These are phyloP conservation scores for Vitis riparia DNA, from an alignment of 164 flowering plant species.

Conservation along the genomic window DNA sequence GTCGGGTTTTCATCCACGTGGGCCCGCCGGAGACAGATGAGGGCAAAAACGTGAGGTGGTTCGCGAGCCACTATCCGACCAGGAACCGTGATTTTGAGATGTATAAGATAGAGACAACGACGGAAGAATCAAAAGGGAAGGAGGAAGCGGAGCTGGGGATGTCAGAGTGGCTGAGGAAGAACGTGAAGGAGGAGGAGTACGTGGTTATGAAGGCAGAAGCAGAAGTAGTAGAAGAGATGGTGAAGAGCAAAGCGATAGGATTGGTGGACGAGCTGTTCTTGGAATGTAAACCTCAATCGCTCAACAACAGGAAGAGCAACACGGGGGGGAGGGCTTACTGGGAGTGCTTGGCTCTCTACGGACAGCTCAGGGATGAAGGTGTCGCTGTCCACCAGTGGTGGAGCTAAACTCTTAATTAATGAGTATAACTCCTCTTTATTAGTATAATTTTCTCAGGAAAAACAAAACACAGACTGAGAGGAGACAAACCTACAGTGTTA, in stretches of 20 bases:
- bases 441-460: no score
- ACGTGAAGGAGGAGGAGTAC: slow-evolving; percentile 66
- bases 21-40: slow-evolving; percentile 26
- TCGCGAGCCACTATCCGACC: slow-evolving; percentile 60
- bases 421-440: no score
- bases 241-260: slow-evolving; percentile 46
- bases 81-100: slow-evolving; percentile 52
- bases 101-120: slow-evolving; percentile 49
- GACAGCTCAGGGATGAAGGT: slow-evolving; percentile 76
- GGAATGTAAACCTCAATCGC: slow-evolving; percentile 47
- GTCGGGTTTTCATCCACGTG: slow-evolving; percentile 69
- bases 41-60: slow-evolving; percentile 48
- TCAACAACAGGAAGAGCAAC: slow-evolving; percentile 27
- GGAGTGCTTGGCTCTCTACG: slow-evolving; percentile 87
- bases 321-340: slow-evolving; percentile 72
- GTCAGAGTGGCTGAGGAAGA: slow-evolving; percentile 65
- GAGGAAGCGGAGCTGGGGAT: slow-evolving; percentile 27
- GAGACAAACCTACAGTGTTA: background rate
- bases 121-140: slow-evolving; percentile 21
- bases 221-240: slow-evolving; percentile 72
- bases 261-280: slow-evolving; percentile 79
- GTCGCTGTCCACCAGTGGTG: slow-evolving; percentile 98
- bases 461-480: background rate
- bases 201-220: slow-evolving; percentile 86
- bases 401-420: slow-evolving; percentile 9